Base-by-base conservation (phyloP, 169 alveolate species). In the Cryptosporidium bovis region DNA sequence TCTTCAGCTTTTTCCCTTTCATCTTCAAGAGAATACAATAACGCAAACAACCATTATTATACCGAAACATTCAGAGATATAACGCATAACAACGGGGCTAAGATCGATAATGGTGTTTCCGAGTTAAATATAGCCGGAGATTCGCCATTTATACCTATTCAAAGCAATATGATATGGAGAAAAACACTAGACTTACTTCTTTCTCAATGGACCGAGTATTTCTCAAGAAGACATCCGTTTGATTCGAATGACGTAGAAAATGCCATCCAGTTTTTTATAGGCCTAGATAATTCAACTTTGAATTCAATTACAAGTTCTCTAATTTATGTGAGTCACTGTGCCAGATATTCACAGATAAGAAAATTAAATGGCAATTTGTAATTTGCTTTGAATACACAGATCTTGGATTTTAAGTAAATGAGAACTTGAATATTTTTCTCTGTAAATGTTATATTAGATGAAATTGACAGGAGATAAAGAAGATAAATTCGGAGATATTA, bases 261-360 rank as follows among this genome's bases (percentile, higher is more conserved):
- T 56, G 87, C 87, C 24, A 77, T 56, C 16, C 87, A 77, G 40
- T 77, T 33, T 16, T 77, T 77, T 46, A 77, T 56, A 5, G 64
- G 71, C 7, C 10, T 77, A 33, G 87, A 77, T n/a, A 36, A 33
- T 13, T n/a, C 65, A 58, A 48, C 87, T 24, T 31, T 77, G 33
- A 46, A 68, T 29, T 34, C 87, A 18, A 56, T 48, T 18, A 77
- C 87, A 24, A 77, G 71, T 66, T 56, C 87, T 2, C 64, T 77
- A 6, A 34, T 77, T 29, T 60, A 77, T 77, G 64, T 77, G 18
- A 62, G 87, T n/a, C 71, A 77, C 15, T 77, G 87, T 77, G 87
- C 87, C 10, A 34, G 87, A 44, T 60, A 60, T 62, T 40, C 87
- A 15, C 87, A 77, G 40, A 24, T 77, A 56, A 77, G 87, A 48